Base-by-base conservation (phyloP, 352 stramenopile genomes). In the Lagenidium sp. region DNA sequence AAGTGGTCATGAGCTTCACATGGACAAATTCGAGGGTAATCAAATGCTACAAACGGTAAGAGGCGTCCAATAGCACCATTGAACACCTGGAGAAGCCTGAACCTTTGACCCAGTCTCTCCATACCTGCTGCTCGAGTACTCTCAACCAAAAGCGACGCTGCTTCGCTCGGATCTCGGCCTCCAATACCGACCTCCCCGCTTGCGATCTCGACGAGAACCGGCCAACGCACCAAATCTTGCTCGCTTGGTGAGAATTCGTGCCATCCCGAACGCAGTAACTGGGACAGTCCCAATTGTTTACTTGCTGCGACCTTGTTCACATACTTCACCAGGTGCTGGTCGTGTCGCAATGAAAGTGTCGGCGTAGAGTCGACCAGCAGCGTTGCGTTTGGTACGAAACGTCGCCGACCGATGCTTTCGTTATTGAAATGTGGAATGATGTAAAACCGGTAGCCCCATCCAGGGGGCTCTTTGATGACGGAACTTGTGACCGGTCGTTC, bases 41-140 rank as follows among this genome's bases (percentile, higher is more conserved):
- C 47, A 36, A 42, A 85, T 1, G 53, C 37, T 4, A 79, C 47
- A 15, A 77, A 78, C 5, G 78, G 68, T 13, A 91, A 46, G 18
- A 91, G 36, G 4, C 71, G 58, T 52, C 77, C 67, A 28, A 91
- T 62, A 0, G 62, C 46, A 19, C 60, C 42, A 24, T 91, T 91
- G 44, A 88, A 76, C 25, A 85, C 68, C 45, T 91, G 78, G 8
- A 91, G 53, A n/a, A 81, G 29, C 40, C 73, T 82, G 45, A 88
- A 91, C 7, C 67, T 57, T n/a, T 70, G 68, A 0, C 57, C 64
- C 5, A 91, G 60, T 6, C 54, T 54, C 16, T 79, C 66, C n/a
- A 44, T 42, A 3, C 20, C 35, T 6, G 29, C n/a, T 3, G 41
- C 13, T 13, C 44, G 50, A 7, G 25, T 15, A 3, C 32, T 44